Evolutionary conservation across 2,329 filamentous ascomycete species (phyloP), one percentile per base, ranked within the genome.

Genomic region (Arthrobotrys entomopaga): DNA sequence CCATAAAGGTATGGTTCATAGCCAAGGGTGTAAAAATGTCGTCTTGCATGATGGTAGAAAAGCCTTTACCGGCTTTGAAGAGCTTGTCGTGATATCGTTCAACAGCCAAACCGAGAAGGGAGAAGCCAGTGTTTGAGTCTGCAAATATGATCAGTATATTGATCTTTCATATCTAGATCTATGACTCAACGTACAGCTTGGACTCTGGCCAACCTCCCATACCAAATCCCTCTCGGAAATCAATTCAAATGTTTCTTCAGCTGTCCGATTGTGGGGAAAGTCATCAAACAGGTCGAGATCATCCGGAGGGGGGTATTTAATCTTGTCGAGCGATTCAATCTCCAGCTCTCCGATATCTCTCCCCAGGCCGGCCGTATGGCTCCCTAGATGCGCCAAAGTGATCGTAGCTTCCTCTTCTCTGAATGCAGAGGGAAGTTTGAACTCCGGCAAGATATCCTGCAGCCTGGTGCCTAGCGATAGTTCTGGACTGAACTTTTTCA

Each of bases 81-180:
- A 73, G 61, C 22, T 73, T 65, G 24, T 73, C 16, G 61, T 65
- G 57, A 29, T 73, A 73, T 16, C 46, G 59, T 11, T n/a, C 29
- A n/a, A 58, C 64, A 6, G 69, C 69, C 15, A 73, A 48, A 6
- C 69, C 69, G 3, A 73, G 56, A 22, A 73, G 26, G 0, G 69
- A 73, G 43, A 73, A 73, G 11, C 69, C 69, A 15, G 69, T 73
- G 42, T 73, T 73, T 15, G 69, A 73, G 38, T 73, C 69, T 73
- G 15, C 11, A 24, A 5, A 0, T 3, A 48, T 13, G 7, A 16
- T 72, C 16, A 65, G 53, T 29, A 2, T 42, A n/a, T 34, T 8
- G 1, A 34, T 34, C 29, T 7, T 34, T 34, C 10, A 34, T 34
- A 34, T 34, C 7, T 34, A n/a, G 29, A 34, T 5, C 29, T 10